Evolutionary conservation across 2,329 filamentous ascomycete genomes (phyloP), one percentile per base, ranked within the genome.

Genomic region (Phialophora expanda): DNA sequence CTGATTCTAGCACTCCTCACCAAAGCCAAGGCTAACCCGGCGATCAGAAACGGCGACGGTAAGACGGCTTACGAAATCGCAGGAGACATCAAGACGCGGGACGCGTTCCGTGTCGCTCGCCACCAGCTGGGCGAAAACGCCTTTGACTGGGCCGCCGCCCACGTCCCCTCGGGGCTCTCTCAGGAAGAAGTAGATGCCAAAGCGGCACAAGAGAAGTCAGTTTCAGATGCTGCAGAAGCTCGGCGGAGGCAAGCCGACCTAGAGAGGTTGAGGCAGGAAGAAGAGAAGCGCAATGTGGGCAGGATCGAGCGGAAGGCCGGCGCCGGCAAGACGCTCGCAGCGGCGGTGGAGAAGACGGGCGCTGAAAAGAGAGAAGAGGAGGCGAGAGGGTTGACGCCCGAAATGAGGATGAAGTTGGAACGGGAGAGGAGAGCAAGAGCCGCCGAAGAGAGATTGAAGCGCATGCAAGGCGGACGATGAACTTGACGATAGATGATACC

Each of bases 81-180:
- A 0, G 92, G 94, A 50, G 93, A 98, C 75, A 87, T 93, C 4
- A 79, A 89, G 1, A 97, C 93, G 0, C 87, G 94, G 1, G 93
- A 98, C 75, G 91, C 93, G 0, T 99, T 99, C 80, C 90, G 95
- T 1, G 87, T 97, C 1, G 92, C 93, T 3, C 90, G 95, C 6
- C 85, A 87, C 34, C 90, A 96, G 74, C 82, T 97, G 1, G 93
- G 93, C 17, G 92, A 96, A 75, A 76, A 76, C 0, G 85, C 82
- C 20, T 96, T 90, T 87, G 80, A 91, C 70, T 99, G 95, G 95
- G 87, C 90, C 3, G 82, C 80, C 0, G 89, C 92, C 1, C 86
- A 86, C 28, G 87, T 99, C 0, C 92, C 93, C 0, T 74, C 88
- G 0, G 81, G 90, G 0, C 80, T 99, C 56, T 88, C 86, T 2